Evolutionary conservation across 1,284 basidiomycete genomes (phyloP).

Genomic region (Cronartium quercuum): DNA sequence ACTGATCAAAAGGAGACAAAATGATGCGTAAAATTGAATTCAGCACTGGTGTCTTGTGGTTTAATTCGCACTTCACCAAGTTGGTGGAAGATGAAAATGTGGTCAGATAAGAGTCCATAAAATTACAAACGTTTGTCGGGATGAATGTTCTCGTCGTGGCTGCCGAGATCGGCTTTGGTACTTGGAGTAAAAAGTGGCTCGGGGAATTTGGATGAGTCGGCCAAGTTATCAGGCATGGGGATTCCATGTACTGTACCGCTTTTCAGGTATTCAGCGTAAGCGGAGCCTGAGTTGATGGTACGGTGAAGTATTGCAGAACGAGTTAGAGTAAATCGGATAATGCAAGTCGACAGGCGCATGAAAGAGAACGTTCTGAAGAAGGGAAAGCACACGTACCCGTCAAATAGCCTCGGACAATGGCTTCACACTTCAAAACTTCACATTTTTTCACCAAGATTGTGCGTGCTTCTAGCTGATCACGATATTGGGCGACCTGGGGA

Average conservation of each 20-base stretch:
- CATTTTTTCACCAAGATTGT: constrained; percentile 88
- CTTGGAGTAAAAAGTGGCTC: constrained; percentile 90
- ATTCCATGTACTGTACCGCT: constrained; percentile 84
- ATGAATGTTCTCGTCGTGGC: constrained; percentile 96
- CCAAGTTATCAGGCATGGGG: constrained; percentile 63
- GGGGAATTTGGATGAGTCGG: constrained; percentile 77
- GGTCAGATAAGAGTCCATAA: no score
- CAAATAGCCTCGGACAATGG: constrained; percentile 92
- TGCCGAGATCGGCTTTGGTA: constrained; percentile 90
- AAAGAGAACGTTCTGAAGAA: background rate
- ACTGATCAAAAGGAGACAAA: constrained; percentile 41
- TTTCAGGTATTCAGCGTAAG: constrained; percentile 89
- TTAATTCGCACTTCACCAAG: background rate
- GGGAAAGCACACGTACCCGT: constrained; percentile 59
- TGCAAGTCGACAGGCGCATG: background rate
- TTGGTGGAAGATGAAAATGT: background rate
- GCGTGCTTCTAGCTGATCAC: constrained; percentile 66
- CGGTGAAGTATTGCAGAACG: no score
- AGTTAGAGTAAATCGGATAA: background rate
- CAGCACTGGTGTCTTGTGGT: background rate
- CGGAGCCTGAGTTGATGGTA: constrained; percentile 81
- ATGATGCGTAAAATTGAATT: constrained; percentile 8
- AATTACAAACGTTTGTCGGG: constrained; percentile 72
- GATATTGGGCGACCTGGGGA: constrained; percentile 45
- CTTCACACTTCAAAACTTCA: constrained; percentile 87